These are phyloP conservation scores for Scedosporium minutisporum DNA, from an alignment of 2,329 filamentous ascomycete species.

Conservation along the genomic window DNA sequence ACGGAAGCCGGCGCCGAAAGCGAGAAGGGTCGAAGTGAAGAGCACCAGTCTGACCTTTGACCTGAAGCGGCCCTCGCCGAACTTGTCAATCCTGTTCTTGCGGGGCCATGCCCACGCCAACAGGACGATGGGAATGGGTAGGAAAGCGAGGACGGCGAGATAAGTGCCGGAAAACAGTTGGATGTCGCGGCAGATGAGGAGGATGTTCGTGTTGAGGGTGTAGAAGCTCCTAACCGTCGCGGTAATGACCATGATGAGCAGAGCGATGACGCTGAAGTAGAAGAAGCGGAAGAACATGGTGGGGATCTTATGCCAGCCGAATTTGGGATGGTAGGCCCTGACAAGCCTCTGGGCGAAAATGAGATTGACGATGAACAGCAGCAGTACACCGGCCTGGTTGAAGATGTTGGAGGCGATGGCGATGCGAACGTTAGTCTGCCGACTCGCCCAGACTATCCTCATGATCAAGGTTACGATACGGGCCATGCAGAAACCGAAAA, in stretches of 20 bases:
- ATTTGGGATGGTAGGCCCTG: constrained; percentile 57
- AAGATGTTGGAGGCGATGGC: constrained; percentile 58
- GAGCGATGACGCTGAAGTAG: constrained; percentile 46
- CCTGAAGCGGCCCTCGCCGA: constrained; percentile 54
- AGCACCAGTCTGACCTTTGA: constrained; percentile 59
- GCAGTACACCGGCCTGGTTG: constrained; percentile 61
- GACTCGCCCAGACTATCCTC: constrained; percentile 42
- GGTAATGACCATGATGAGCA: constrained; percentile 57
- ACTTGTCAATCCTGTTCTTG: constrained; percentile 34
- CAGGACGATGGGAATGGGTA: constrained; percentile 48
- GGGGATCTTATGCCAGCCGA: constrained; percentile 57
- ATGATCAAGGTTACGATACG: constrained; percentile 41
- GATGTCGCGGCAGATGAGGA: constrained; percentile 47
- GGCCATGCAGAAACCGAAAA: constrained; percentile 50
- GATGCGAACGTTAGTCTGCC: constrained; percentile 28
- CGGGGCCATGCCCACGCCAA: constrained; percentile 41
- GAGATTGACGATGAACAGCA: constrained; percentile 49
- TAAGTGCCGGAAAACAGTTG: constrained; percentile 60
- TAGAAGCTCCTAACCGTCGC: constrained; percentile 57
- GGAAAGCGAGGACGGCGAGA: constrained; percentile 48
- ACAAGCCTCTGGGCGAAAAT: constrained; percentile 68
- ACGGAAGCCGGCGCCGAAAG: constrained; percentile 61
- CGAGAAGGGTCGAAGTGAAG: constrained; percentile 47
- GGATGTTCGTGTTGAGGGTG: constrained; percentile 44
- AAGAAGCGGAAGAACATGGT: constrained; percentile 45